Evolutionary conservation across 148 eudicot species (phyloP).

Genomic region (Beta vulgaris): DNA sequence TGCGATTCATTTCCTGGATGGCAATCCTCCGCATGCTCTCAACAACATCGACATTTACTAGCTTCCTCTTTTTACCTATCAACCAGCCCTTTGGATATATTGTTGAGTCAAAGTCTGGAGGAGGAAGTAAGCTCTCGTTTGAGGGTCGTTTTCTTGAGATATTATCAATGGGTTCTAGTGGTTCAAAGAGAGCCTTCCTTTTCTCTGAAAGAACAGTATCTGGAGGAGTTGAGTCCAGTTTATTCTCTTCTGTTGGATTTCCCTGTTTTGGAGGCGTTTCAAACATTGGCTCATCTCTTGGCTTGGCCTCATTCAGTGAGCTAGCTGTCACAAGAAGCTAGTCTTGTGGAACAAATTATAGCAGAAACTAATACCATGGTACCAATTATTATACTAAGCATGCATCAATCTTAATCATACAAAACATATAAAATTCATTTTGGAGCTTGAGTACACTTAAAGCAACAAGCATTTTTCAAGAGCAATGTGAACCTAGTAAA

Average conservation of each 20-base stretch:
- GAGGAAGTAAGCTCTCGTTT: slow-evolving; percentile 85
- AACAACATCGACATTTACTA: slow-evolving; percentile 92
- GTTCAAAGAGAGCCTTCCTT: slow-evolving; percentile 89
- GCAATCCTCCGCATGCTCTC: slow-evolving; percentile 97
- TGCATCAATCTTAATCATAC: too few species aligned
- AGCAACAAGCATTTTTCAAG: too few species aligned
- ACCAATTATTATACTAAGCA: too few species aligned
- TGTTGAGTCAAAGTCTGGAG: slow-evolving; percentile 90
- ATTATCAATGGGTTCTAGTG: slow-evolving; percentile 58
- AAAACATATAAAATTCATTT: too few species aligned
- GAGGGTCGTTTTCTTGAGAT: slow-evolving; percentile 61
- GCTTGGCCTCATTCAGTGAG: slow-evolving; percentile 35
- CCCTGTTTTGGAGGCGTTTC: slow-evolving; percentile 47
- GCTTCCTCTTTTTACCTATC: slow-evolving; percentile 88
- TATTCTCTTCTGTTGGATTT: slow-evolving; percentile 37
- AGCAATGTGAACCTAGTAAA: too few species aligned
- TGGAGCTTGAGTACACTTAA: too few species aligned
- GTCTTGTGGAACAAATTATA: slow-evolving; percentile 34
- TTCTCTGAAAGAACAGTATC: slow-evolving; percentile 61
- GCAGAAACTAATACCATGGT: not conserved
- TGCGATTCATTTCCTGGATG: slow-evolving; percentile 92
- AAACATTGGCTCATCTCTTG: slow-evolving; percentile 34
- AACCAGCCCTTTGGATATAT: slow-evolving; percentile 88
- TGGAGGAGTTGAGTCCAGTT: slow-evolving; percentile 48
- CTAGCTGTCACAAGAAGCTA: slow-evolving; percentile 53